A percentile compares a stretch with the other conserved stretches of the same genome.
Conservation (phyloP, 805 yeast genomes). For the Metschnikowia colocasiae region DNA sequence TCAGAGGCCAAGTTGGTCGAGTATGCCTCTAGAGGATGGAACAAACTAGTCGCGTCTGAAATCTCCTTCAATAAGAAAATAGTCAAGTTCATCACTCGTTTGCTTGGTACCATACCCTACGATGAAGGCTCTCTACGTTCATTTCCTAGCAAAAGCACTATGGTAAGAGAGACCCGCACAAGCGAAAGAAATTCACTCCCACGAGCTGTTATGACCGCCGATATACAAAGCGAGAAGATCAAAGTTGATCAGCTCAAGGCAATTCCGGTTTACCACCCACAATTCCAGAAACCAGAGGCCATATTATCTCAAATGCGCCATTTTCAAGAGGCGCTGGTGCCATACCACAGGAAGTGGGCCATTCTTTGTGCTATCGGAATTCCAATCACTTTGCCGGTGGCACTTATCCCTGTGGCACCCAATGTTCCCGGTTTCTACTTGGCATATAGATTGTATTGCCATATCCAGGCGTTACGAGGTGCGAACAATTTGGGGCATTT, state of each 20-base stretch:
- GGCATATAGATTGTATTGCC: slow-evolving; percentile 78
- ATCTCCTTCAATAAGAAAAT: slow-evolving; percentile 54
- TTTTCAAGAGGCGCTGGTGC: slow-evolving; percentile 43
- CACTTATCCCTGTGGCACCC: slow-evolving; percentile 80
- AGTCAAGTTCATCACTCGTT: slow-evolving; percentile 47
- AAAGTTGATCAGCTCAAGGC: slow-evolving; percentile 32
- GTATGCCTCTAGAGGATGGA: slow-evolving; percentile 61
- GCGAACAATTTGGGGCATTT: slow-evolving; percentile 63
- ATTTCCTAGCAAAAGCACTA: slow-evolving; percentile 64
- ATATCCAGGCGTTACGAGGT: slow-evolving; percentile 73
- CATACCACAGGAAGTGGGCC: slow-evolving; percentile 55
- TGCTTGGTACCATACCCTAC: slow-evolving; percentile 69
- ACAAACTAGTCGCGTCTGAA: slow-evolving; percentile 52
- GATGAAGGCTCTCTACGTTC: slow-evolving; percentile 72
- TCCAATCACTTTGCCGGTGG: slow-evolving; percentile 79
- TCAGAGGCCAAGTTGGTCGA: slow-evolving; percentile 45
- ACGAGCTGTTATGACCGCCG: slow-evolving; percentile 14
- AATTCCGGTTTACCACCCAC: slow-evolving; percentile 40
- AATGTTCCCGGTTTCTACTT: slow-evolving; percentile 89
- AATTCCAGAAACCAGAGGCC: slow-evolving; percentile 29
- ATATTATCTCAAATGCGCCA: slow-evolving; percentile 38
- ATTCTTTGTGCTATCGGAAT: slow-evolving; percentile 52
- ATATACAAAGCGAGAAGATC: slow-evolving; percentile 17
- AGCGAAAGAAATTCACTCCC: slow-evolving; percentile 16
- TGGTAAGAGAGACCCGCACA: slow-evolving; percentile 47